phyloP scores from a whole-genome alignment of 257 asterid species.

The Cruciata laevipes region DNA sequence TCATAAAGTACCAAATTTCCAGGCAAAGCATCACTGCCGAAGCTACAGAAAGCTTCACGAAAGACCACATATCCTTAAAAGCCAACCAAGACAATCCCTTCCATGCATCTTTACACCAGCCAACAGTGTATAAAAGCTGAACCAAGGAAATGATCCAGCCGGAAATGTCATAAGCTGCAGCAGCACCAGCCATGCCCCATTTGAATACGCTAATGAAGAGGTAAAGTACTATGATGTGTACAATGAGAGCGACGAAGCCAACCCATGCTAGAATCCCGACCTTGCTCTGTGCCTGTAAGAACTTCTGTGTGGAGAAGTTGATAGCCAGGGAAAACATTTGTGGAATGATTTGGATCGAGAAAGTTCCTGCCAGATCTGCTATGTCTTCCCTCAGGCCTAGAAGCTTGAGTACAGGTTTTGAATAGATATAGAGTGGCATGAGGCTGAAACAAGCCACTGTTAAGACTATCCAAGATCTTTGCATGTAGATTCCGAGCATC shows the following conservation, averaged over 20 bases:
- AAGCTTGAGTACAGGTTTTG: slow-evolving; percentile 53
- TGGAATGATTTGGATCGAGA: slow-evolving; percentile 64
- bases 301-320: slow-evolving; percentile 86
- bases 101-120: slow-evolving; percentile 90
- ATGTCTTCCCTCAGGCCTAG: slow-evolving; percentile 74
- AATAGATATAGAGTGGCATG: slow-evolving; percentile 61
- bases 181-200: slow-evolving; percentile 94
- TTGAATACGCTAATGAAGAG: slow-evolving; percentile 52
- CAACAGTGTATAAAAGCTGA: slow-evolving; percentile 62
- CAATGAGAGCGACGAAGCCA: slow-evolving; percentile 50
- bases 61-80: slow-evolving; percentile 63
- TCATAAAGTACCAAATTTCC: slow-evolving; percentile 99
- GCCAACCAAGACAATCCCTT: slow-evolving; percentile 72
- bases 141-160: slow-evolving; percentile 73
- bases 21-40: slow-evolving; percentile 92
- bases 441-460: slow-evolving; percentile 50
- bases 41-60: slow-evolving; percentile 62
- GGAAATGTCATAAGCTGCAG: slow-evolving; percentile 73
- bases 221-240: slow-evolving; percentile 37
- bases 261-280: slow-evolving; percentile 76
- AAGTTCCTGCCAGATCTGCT: slow-evolving; percentile 71
- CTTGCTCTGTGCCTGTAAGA: slow-evolving; percentile 82
- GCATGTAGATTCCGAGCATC: slow-evolving; percentile 80
- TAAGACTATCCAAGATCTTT: slow-evolving; percentile 80
- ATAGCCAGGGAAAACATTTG: slow-evolving; percentile 70